Evolutionary conservation across 352 stramenopile genomes (phyloP).

Genomic region (Albugo candida): DNA sequence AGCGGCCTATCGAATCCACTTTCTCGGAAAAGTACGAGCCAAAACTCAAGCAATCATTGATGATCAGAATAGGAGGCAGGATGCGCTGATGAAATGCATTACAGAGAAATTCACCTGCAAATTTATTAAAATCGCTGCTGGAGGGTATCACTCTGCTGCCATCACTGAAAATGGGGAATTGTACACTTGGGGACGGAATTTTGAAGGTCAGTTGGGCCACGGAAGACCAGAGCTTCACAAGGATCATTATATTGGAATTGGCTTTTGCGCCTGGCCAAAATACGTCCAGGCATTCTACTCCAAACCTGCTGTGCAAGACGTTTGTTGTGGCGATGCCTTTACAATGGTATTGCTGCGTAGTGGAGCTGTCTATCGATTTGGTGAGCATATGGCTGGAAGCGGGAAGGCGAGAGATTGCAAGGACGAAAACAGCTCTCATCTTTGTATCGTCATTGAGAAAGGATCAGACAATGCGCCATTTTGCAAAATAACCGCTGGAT

Average conservation of each 20-base stretch:
- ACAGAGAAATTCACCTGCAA: conserved; percentile 15
- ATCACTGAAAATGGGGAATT: conserved; percentile 62
- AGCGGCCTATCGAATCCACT: not conserved
- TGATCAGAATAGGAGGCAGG: conserved; percentile 2
- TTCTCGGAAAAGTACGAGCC: not conserved
- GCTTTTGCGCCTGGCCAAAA: conserved; percentile 57
- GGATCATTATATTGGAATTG: conserved; percentile 14
- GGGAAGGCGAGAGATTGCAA: conserved; percentile 2
- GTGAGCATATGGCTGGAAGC: conserved; percentile 19
- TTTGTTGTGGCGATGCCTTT: conserved; percentile 61
- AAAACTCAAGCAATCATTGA: not conserved
- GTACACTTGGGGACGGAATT: conserved; percentile 80
- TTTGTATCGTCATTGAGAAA: conserved; percentile 13
- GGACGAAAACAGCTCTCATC: conserved; percentile 6
- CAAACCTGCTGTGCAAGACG: conserved; percentile 17
- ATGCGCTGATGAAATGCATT: conserved; percentile 14
- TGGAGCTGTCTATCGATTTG: conserved; percentile 59
- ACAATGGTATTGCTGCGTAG: conserved; percentile 40
- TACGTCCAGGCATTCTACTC: conserved; percentile 38
- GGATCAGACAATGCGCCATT: conserved; percentile 20
- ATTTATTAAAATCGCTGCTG: conserved; percentile 47
- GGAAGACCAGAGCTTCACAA: conserved; percentile 14
- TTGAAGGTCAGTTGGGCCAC: conserved; percentile 73
- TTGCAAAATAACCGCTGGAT: conserved; percentile 36
- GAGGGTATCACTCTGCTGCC: conserved; percentile 40